Percentiles rank a stretch among this genome's conserved stretches.
Conservation (phyloP, 2,329 filamentous ascomycete genomes). For the Colletotrichum tanaceti region DNA sequence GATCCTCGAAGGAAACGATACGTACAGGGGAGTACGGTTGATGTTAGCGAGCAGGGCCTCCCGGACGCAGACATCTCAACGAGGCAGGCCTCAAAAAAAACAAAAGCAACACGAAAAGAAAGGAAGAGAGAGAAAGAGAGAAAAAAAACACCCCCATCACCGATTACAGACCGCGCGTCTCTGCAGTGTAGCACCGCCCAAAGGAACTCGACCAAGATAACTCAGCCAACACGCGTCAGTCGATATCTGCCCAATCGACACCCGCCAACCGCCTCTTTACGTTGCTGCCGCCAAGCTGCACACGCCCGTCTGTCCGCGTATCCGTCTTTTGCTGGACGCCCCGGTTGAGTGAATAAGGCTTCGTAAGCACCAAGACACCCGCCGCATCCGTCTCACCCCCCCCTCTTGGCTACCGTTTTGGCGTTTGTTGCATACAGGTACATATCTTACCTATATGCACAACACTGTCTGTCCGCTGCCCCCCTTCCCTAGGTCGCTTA, state of each 20-base stretch:
- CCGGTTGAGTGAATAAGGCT: slow-evolving; percentile 23
- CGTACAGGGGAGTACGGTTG: neutral
- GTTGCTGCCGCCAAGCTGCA: slow-evolving; percentile 26
- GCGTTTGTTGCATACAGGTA: slow-evolving; percentile 16
- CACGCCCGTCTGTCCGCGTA: slow-evolving; percentile 11
- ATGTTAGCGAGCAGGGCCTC: no score
- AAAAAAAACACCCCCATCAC: neutral
- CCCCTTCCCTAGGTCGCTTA: neutral
- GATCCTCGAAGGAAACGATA: slow-evolving; percentile 9
- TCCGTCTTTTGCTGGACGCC: slow-evolving; percentile 2
- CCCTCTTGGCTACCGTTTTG: neutral
- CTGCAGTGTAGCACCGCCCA: slow-evolving; percentile 14
- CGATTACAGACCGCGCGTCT: slow-evolving; percentile 13
- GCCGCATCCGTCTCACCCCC: no score
- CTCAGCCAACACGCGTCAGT: slow-evolving; percentile 9
- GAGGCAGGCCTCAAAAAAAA: slow-evolving; percentile 37
- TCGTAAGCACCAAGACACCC: neutral
- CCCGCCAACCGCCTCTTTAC: slow-evolving; percentile 17
- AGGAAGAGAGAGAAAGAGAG: no score
- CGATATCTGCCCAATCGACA: slow-evolving; percentile 27
- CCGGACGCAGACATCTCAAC: neutral
- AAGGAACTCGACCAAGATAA: slow-evolving; percentile 11
- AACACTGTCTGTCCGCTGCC: neutral
- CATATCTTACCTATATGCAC: neutral
- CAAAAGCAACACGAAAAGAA: neutral